Percentiles rank a stretch among this genome's conserved stretches.
Conservation (phyloP, 352 stramenopile species). For the Lagenidium giganteum region DNA sequence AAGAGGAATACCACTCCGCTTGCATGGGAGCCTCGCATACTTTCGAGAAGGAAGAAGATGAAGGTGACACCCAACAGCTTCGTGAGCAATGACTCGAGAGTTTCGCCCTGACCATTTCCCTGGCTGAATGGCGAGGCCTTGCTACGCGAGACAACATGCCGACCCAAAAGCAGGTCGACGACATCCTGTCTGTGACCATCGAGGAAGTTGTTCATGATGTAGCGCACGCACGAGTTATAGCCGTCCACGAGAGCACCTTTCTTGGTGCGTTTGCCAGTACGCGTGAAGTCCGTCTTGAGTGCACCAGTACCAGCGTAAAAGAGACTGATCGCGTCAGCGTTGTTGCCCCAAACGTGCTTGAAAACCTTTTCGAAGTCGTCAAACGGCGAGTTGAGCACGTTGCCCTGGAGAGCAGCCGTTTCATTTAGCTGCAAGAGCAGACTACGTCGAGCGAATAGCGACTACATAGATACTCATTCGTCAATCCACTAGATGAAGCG, state of each 20-base stretch:
- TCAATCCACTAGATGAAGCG: too few species aligned
- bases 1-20: constrained; percentile 38
- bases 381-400: constrained; percentile 68
- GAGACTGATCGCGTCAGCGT: constrained; percentile 92
- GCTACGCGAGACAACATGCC: constrained; percentile 41
- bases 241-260: constrained; percentile 92
- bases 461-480: constrained; percentile 54
- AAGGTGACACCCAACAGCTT: constrained; percentile 48
- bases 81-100: constrained; percentile 41
- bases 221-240: constrained; percentile 92
- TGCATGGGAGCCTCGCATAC: constrained; percentile 15
- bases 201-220: constrained; percentile 96
- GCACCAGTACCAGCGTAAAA: constrained; percentile 94
- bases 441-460: constrained; percentile 87
- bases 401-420: constrained; percentile 52
- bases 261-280: constrained; percentile 92
- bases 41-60: constrained; percentile 60
- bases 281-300: constrained; percentile 96
- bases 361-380: constrained; percentile 68
- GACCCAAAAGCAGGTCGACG: constrained; percentile 87
- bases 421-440: constrained; percentile 85
- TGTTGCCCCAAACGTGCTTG: constrained; percentile 93
- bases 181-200: constrained; percentile 93
- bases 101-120: constrained; percentile 24
- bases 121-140: constrained; percentile 46